These are phyloP conservation scores for Xylaria hypoxylon DNA, from an alignment of 2,329 filamentous ascomycete genomes.

Conservation along the genomic window DNA sequence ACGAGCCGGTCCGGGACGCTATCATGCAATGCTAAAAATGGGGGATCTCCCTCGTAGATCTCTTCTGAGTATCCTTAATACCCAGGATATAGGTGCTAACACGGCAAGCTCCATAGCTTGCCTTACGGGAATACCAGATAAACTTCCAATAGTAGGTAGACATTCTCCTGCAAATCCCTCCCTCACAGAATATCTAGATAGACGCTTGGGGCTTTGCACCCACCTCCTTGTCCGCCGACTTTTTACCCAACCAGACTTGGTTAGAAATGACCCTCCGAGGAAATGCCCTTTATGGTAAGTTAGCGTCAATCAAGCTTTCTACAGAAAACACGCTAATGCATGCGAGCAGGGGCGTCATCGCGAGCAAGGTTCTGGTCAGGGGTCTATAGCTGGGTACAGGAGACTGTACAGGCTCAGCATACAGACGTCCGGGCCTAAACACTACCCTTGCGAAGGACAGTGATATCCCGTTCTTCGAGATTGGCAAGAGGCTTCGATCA, in stretches of 20 bases:
- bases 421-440: background rate
- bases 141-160: background rate
- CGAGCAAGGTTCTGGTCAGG: background rate
- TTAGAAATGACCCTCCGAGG: background rate
- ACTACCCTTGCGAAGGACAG: background rate
- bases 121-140: background rate
- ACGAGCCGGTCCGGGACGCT: background rate
- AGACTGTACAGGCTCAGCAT: too few relatives aligned
- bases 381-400: background rate
- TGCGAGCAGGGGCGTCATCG: constrained; percentile 6
- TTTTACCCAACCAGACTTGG: background rate
- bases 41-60: background rate
- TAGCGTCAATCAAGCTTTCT: constrained; percentile 26
- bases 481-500: constrained; percentile 11
- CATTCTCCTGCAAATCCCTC: background rate
- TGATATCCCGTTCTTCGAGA: background rate
- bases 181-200: background rate
- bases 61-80: background rate
- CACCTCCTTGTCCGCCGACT: background rate
- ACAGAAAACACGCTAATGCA: constrained; percentile 24
- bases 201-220: background rate
- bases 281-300: constrained; percentile 18
- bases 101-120: background rate
- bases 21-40: background rate
- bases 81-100: background rate